Conservation (phyloP, 2,329 filamentous ascomycete genomes). For the Claviceps quebecensis region DNA sequence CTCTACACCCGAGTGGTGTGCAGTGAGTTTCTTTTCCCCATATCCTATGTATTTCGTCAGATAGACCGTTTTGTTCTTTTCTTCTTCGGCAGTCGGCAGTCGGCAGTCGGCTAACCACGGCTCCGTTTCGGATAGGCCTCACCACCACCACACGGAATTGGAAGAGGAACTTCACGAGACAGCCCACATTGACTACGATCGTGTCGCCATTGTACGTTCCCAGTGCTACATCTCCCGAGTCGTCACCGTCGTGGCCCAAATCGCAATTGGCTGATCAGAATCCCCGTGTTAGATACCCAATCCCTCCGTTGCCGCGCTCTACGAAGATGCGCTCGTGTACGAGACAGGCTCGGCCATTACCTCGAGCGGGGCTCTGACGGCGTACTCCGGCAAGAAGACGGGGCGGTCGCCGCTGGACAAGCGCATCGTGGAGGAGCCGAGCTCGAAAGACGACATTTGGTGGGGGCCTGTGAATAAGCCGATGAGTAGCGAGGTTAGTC, state of each 20-base stretch:
- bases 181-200: conserved; percentile 98
- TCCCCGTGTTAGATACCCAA: conserved; percentile 51
- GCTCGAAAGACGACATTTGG: conserved; percentile 88
- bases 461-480: conserved; percentile 99
- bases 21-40: conserved; percentile 46
- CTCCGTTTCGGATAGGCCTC: conserved; percentile 42
- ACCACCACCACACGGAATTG: conserved; percentile 84
- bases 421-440: conserved; percentile 84
- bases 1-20: conserved; percentile 80
- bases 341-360: conserved; percentile 97
- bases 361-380: conserved; percentile 83
- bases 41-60: no score
- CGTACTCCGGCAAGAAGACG: conserved; percentile 97
- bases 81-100: no score
- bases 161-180: conserved; percentile 94
- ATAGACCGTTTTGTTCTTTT: no score
- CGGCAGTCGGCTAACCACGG: conserved; percentile 5
- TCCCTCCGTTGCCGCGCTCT: conserved; percentile 85
- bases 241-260: no score
- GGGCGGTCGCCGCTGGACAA: conserved; percentile 95
- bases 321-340: conserved; percentile 94
- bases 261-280: no score
- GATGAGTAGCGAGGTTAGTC: conserved; percentile 81
- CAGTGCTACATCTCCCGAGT: no score
- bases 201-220: conserved; percentile 77